Conservation (phyloP, 164 flowering plant species). For the Buxus sempervirens region DNA sequence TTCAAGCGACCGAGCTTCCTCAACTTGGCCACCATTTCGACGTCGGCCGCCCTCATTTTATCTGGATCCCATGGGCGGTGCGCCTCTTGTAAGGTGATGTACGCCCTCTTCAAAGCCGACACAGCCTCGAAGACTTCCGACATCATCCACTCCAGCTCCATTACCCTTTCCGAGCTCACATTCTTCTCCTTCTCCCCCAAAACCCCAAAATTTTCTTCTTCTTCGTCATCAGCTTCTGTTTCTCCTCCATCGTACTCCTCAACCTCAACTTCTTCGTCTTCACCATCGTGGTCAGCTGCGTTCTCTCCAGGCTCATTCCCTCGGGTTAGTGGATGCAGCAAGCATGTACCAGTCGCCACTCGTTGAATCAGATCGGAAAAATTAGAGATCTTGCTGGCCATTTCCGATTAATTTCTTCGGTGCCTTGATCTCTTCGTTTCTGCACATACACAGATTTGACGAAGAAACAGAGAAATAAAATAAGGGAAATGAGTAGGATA, state of each 20-base stretch:
- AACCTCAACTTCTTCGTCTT: too few species aligned
- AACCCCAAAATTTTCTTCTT: too few species aligned
- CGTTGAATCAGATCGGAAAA: constrained; percentile 85
- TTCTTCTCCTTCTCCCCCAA: constrained; percentile 13
- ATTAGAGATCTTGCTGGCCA: constrained; percentile 70
- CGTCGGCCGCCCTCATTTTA: constrained; percentile 78
- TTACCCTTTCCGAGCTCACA: constrained; percentile 11
- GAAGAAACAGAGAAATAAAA: constrained; percentile 6
- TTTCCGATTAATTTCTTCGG: constrained; percentile 23
- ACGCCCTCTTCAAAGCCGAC: constrained; percentile 72
- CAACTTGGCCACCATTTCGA: constrained; percentile 77
- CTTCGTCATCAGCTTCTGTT: too few species aligned
- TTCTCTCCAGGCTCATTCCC: too few species aligned
- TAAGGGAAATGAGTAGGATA: constrained; percentile 10
- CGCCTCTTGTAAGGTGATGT: constrained; percentile 71
- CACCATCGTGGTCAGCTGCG: too few species aligned
- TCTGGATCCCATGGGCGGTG: constrained; percentile 92
- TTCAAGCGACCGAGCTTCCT: constrained; percentile 54
- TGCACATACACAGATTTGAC: not conserved
- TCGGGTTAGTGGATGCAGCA: constrained; percentile 71
- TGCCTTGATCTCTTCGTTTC: constrained; percentile 18
- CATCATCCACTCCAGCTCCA: constrained; percentile 32
- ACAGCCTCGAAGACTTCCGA: constrained; percentile 68
- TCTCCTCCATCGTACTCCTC: too few species aligned
- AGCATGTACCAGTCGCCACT: constrained; percentile 73